These are phyloP conservation scores for Pseudogymnoascus sp. DNA, from an alignment of 2,329 filamentous ascomycete species.

Conservation along the genomic window DNA sequence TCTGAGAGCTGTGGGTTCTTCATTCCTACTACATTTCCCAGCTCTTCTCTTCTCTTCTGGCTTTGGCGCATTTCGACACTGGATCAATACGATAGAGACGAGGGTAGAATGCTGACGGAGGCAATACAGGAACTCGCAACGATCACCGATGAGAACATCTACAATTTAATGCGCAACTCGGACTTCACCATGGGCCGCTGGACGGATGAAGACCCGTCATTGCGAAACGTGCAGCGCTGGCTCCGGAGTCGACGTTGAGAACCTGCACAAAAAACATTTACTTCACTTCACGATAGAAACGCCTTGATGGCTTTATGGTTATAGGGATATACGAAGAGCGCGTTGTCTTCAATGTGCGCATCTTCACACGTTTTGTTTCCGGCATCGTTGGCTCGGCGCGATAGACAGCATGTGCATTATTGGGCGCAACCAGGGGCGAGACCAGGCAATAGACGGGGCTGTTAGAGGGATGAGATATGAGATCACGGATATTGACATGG, in stretches of 20 bases:
- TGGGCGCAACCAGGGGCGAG: not conserved
- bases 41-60: not conserved
- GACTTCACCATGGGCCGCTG: conserved; percentile 52
- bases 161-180: conserved; percentile 45
- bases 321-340: not conserved
- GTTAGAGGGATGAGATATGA: not conserved
- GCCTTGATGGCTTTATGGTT: conserved; percentile 2
- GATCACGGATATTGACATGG: not conserved
- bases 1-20: conserved; percentile 45
- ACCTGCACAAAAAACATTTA: not conserved
- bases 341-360: not conserved
- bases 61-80: not conserved
- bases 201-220: conserved; percentile 54
- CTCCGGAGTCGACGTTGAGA: conserved; percentile 35
- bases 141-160: conserved; percentile 53
- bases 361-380: not conserved
- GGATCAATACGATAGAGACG: not conserved
- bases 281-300: conserved; percentile 4
- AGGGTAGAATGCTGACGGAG: not conserved
- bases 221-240: conserved; percentile 52
- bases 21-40: not conserved
- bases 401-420: conserved; percentile 6
- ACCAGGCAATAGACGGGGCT: not conserved
- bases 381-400: not conserved
- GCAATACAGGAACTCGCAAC: conserved; percentile 44